Base-by-base conservation (phyloP, 1,284 basidiomycete genomes). In the Rhizoctonia solani region DNA sequence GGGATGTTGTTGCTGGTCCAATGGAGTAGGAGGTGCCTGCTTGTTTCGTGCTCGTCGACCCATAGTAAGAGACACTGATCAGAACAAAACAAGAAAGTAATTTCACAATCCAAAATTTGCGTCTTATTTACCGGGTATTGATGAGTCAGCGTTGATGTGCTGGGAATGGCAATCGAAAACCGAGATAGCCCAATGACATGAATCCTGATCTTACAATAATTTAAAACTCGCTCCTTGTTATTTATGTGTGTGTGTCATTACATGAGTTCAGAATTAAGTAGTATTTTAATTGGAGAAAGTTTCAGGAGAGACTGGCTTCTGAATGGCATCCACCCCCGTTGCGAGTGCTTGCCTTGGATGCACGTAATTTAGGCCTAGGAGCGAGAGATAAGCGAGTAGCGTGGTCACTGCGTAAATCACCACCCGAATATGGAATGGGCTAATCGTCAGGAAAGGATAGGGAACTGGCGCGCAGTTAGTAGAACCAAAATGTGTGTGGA, bases 1-100 rank as follows among this genome's bases (percentile, higher is more conserved):
- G 73, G 68, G n/a, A 73, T 71, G 8, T 74, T 73, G 11, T 76
- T 78, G 1, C 74, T 85, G 80, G 13, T 68, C 73, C 21, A 94
- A 74, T 44, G 92, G 86, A 68, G 79, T 80, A 1, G 93, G 93
- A 3, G 87, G 81, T 0, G 82, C 85, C 79, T 98, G 95, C 81
- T 97, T 97, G 79, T 91, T 90, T 79, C 91, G 93, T 72, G 93
- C 87, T 74, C 93, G 87, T 76, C 93, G 86, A 74, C 95, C 95
- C 93, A 96, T 94, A n/a, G 46, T 46, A 19, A 25, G 23, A 58
- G 41, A 46, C 19, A 29, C 30, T 50, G 34, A 39, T 46, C n/a
- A 50, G 46, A 61, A 21, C 21, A 46, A 61, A 61, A 39, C 27
- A 21, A 46, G 47, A 32, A 50, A 61, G 47, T 39, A 61, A 61